Evolutionary conservation across 768 basidiomycete species (phyloP), one percentile per base, ranked within the genome.

Genomic region (Myochromella boudieri): DNA sequence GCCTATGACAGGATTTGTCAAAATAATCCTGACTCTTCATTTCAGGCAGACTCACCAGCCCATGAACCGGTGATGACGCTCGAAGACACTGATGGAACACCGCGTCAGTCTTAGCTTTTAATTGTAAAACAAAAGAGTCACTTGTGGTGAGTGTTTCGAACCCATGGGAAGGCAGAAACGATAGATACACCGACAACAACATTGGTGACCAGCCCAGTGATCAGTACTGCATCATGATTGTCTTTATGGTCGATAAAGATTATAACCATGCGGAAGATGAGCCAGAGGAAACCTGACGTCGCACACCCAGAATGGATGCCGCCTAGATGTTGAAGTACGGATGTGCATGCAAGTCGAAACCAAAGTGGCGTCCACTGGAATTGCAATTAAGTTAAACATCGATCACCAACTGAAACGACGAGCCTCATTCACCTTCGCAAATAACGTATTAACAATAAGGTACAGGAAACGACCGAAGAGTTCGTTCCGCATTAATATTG

Each of bases 281-380:
- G 73, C 88, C 88, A 91, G 12, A 77, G 68, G 46, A 85, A 78
- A 38, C 86, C 88, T 25, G 87, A 88, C 18, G 76, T 67, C 3
- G 87, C 87, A 61, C 89, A 91, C 21, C 88, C 87, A n/a, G 83
- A 84, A 59, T 91, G 89, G 52, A 91, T 87, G 17, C 89, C 89
- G 4, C 89, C 89, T 11, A 91, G 77, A 61, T 91, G 89, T 70
- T 85, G 75, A 18, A 90, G 72, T 4, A 80, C 72, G 12, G 87
- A 88, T 6, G 87, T 90, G 61, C 84, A 87, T 25, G 69, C 83
- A 6, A 89, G 71, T 43, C 87, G 75, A 58, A 80, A 87, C 66
- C 56, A 56, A 9, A 77, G 61, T 27, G 75, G 75, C 12, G 74
- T 54, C 75, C 75, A 77, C 74, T 76, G 41, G n/a, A 31, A 4